Conservation (phyloP, 2,329 filamentous ascomycete species). For the Fusarium sp. region DNA sequence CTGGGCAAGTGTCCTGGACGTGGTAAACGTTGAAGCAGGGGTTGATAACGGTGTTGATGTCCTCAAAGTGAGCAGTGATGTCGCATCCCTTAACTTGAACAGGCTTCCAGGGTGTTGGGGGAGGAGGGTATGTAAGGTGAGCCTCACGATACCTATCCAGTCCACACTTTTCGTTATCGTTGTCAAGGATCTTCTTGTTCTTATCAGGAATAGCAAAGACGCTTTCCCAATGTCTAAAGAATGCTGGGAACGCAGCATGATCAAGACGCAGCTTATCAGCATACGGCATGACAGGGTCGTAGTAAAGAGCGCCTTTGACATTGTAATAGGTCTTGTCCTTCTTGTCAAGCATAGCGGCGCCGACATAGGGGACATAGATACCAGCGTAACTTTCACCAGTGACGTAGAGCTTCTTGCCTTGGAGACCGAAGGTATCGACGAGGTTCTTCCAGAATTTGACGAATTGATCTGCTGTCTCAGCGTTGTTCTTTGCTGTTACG, state of each 20-base stretch:
- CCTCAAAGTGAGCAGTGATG: slow-evolving; percentile 11
- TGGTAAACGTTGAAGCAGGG: slow-evolving; percentile 20
- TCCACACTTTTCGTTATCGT: slow-evolving; percentile 16
- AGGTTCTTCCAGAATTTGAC: slow-evolving; percentile 20
- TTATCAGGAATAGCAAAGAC: slow-evolving; percentile 19
- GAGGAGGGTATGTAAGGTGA: slow-evolving; percentile 11
- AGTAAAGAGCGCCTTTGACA: slow-evolving; percentile 15
- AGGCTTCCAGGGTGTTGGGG: slow-evolving; percentile 1
- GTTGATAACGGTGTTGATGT: slow-evolving; percentile 6
- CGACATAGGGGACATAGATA: slow-evolving; percentile 15
- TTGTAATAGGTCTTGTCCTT: slow-evolving; percentile 12
- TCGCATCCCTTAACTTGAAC: slow-evolving; percentile 16
- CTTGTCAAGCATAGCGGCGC: slow-evolving; percentile 12
- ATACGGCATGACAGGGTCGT: slow-evolving; percentile 21
- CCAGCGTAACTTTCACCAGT: slow-evolving; percentile 17
- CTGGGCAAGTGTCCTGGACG: slow-evolving; percentile 4
- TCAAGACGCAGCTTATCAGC: slow-evolving; percentile 1
- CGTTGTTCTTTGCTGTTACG: slow-evolving; percentile 17
- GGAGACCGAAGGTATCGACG: not conserved
- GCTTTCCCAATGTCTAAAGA: slow-evolving; percentile 18
- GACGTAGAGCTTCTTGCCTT: slow-evolving; percentile 11
- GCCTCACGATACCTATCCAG: slow-evolving; percentile 15
- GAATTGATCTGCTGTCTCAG: slow-evolving; percentile 10
- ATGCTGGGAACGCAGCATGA: slow-evolving; percentile 6
- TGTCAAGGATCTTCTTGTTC: slow-evolving; percentile 22